Evolutionary conservation across 2,329 filamentous ascomycete species (phyloP).

Genomic region (Neonectria ditissima): DNA sequence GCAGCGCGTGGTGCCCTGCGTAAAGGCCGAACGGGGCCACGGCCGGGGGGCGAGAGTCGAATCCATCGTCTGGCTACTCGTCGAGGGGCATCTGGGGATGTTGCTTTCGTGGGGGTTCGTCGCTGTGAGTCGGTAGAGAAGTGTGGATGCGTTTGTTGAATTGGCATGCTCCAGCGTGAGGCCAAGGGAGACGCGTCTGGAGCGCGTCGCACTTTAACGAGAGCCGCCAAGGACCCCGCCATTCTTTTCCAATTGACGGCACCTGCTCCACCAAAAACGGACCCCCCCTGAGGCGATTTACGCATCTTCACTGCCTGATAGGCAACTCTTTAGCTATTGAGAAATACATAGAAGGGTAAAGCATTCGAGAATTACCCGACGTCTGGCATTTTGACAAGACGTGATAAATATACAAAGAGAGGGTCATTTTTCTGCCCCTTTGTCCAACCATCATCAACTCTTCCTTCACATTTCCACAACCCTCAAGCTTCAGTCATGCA

Average conservation of each 20-base stretch:
- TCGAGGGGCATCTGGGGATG: constrained; percentile 24
- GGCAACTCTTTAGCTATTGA: constrained; percentile 7
- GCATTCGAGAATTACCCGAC: constrained; percentile 3
- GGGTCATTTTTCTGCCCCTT: too few relatives aligned
- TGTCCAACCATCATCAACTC: too few relatives aligned
- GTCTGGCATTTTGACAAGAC: not conserved
- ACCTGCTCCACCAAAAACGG: constrained; percentile 33
- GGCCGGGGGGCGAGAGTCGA: constrained; percentile 57
- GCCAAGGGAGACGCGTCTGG: constrained; percentile 52
- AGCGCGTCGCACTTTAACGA: constrained; percentile 57
- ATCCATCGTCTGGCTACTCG: constrained; percentile 45
- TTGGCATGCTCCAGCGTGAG: constrained; percentile 4
- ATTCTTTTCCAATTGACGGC: constrained; percentile 28
- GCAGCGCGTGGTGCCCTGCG: constrained; percentile 86
- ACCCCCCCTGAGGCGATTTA: constrained; percentile 23
- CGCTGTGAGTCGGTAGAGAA: not conserved
- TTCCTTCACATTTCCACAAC: not conserved
- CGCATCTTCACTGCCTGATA: constrained; percentile 16
- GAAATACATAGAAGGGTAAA: not conserved
- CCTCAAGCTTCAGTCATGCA: constrained; percentile 62
- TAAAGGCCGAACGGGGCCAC: constrained; percentile 78
- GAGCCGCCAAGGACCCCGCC: constrained; percentile 45
- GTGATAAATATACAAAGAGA: not conserved
- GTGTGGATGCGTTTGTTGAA: constrained; percentile 1
- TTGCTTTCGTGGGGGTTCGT: not conserved